phyloP scores from a whole-genome alignment of 208 protist genomes.

The Leishmania braziliensis region DNA sequence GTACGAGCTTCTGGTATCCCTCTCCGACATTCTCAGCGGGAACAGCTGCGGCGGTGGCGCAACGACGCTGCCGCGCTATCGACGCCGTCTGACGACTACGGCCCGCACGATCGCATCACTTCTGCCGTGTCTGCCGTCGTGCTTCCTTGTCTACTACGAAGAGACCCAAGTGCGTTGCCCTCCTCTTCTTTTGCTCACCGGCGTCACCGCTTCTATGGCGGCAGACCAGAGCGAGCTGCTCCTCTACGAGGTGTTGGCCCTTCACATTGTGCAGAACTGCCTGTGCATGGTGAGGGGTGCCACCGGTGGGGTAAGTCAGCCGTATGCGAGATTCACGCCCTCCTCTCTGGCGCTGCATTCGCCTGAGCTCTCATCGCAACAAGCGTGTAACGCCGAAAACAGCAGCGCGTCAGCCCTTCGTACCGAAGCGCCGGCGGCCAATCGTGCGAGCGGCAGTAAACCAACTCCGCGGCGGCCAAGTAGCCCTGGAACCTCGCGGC shows the following conservation, averaged over 20 bases:
- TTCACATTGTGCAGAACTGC: slow-evolving; percentile 25
- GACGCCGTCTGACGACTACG: slow-evolving; percentile 4
- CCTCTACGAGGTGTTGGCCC: slow-evolving; percentile 24
- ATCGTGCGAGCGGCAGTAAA: neutral
- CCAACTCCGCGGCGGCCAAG: neutral
- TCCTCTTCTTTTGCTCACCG: slow-evolving; percentile 19
- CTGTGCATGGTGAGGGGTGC: slow-evolving; percentile 8
- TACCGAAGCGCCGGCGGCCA: neutral
- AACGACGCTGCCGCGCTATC: neutral
- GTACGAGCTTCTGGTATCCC: slow-evolving; percentile 8
- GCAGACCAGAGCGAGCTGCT: slow-evolving; percentile 6
- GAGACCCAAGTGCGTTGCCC: slow-evolving; percentile 14
- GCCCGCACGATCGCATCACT: slow-evolving; percentile 7
- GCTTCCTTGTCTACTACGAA: slow-evolving; percentile 11
- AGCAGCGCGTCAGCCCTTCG: neutral
- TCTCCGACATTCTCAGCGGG: neutral
- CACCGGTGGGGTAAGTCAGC: neutral
- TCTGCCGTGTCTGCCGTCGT: slow-evolving; percentile 10
- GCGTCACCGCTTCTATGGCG: slow-evolving; percentile 4
- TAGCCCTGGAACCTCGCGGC: neutral
- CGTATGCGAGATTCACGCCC: neutral
- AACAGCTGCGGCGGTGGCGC: neutral
- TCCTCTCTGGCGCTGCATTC: neutral
- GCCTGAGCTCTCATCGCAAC: neutral
- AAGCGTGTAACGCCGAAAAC: too few species aligned